These are phyloP conservation scores for Diutina siamensis DNA, from an alignment of 1,139 yeast genomes.

Conservation along the genomic window DNA sequence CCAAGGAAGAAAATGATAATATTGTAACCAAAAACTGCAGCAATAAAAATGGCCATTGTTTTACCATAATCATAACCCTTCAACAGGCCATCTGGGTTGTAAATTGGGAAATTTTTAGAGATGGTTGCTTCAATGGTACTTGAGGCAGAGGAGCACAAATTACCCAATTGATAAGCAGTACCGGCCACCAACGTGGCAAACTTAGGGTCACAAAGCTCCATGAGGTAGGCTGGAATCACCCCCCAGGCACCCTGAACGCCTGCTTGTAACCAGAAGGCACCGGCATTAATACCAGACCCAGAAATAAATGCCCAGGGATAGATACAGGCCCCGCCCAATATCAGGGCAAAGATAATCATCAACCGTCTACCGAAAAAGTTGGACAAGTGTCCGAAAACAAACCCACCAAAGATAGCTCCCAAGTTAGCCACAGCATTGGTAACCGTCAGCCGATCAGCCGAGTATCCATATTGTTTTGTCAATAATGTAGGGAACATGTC, in stretches of 20 bases:
- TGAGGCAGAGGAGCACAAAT: slow-evolving; percentile 72
- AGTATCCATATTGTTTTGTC: slow-evolving; percentile 39
- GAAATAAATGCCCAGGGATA: slow-evolving; percentile 64
- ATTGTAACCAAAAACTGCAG: slow-evolving; percentile 59
- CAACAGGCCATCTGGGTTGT: background rate
- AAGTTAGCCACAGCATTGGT: slow-evolving; percentile 60
- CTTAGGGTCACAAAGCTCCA: slow-evolving; percentile 70
- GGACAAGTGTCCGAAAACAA: slow-evolving; percentile 48
- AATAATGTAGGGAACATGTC: slow-evolving; percentile 62
- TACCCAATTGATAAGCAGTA: slow-evolving; percentile 73
- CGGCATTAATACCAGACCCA: slow-evolving; percentile 54
- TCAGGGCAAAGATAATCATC: slow-evolving; percentile 40
- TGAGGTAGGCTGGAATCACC: slow-evolving; percentile 64
- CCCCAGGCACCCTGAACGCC: slow-evolving; percentile 89
- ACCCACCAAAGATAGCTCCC: slow-evolving; percentile 62
- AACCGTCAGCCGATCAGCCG: slow-evolving; percentile 44
- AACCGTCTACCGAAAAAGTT: slow-evolving; percentile 52
- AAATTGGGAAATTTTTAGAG: slow-evolving; percentile 52
- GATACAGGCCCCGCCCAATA: slow-evolving; percentile 54
- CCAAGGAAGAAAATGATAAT: slow-evolving; percentile 52
- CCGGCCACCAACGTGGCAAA: slow-evolving; percentile 68
- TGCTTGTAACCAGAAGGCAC: slow-evolving; percentile 68
- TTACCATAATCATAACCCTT: slow-evolving; percentile 19
- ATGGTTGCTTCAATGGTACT: slow-evolving; percentile 73
- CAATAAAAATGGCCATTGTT: slow-evolving; percentile 78